Evolutionary conservation across 2,329 filamentous ascomycete genomes (phyloP), one percentile per base, ranked within the genome.

Genomic region (Aspergillus clavatus): DNA sequence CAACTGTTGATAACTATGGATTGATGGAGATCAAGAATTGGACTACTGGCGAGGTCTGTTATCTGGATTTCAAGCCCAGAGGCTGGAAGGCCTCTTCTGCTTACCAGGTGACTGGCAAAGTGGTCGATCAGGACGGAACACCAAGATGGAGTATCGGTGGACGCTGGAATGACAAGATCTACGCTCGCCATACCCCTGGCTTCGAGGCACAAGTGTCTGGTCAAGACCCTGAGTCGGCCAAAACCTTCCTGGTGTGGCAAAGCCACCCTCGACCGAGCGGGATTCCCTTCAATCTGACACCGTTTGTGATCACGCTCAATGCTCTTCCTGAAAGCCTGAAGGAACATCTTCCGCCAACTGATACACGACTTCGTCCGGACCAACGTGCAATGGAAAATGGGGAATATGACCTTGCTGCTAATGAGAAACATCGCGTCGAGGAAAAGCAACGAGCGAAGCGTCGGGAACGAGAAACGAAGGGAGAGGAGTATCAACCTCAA

Each of bases 331-430:
- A 95, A n/a, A 75, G 80, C n/a, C 76, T 98, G 14, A 74, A 72
- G 41, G 80, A 84, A 4, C 82, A 85, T 71, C 72, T 98, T 12
- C 87, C 93, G 28, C 93, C 93, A 0, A 98, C 93, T 0, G 93
- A 98, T 66, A 95, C 91, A 1, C 79, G 93, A n/a, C 75, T 95
- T 24, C 79, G 93, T 23, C 91, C 93, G 0, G 93, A 98, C 67
- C 93, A 98, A 72, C 80, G 93, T 8, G 93, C 93, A 2, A 98
- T 98, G 93, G 93, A 98, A 66, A 90, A 97, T 50, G 93, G 91
- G n/a, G 82, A 90, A 68, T 98, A 98, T 62, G 91, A 97, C 60
- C 77, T 93, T 48, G 93, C 93, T 1, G 93, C 91, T 0, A 81
- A 80, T 4, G 93, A 98, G 74, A 98, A 98, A 80, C 93, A 91